Base-by-base conservation (phyloP, 2,329 filamentous ascomycete species). In the Aureobasidium sp. region DNA sequence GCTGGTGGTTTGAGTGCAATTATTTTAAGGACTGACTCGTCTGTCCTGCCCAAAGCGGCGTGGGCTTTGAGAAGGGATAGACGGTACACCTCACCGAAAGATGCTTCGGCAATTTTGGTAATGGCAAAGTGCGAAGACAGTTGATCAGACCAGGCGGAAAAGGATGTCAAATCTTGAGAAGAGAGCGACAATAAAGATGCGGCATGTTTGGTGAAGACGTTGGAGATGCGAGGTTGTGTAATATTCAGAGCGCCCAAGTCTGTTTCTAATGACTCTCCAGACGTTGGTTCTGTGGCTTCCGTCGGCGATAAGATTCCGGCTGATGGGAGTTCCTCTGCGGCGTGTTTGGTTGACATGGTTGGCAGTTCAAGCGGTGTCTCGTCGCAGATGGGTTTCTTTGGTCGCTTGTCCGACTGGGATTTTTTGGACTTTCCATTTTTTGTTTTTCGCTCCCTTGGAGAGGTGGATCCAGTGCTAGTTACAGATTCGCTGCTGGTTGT, bases 61-160 rank as follows among this genome's bases (percentile, higher is more conserved):
- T 60, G 57, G 5, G 58, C 55, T 19, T 58, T 53, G 35, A 64
- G 62, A 2, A 72, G 63, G 6, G 70, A 73, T 56, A 84, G 67
- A 11, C 80, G 78, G 63, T 83, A 84, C 3, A 85, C 81, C 61
- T 84, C 81, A 51, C 79, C 80, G 61, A 82, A 85, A 1, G 80
- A 83, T 2, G 82, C 82, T 64, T 85, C 81, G 7, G 80, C 81
- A 30, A 85, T 77, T 59, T 85, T 85, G 7, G 71, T 70, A 35
- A 84, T 72, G 32, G 72, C 63, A 57, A 78, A 77, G 54, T 71
- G 65, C 5, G 65, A 62, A 12, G 68, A 66, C 10, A 76, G 63
- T 42, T 68, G 62, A 4, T 64, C 58, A 14, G 71, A 66, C 71
- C 72, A 76, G n/a, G 64, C 58, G 3, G 63, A 57, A 54, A 76